These are phyloP conservation scores for Nakazawaea anatomiae DNA, from an alignment of 805 yeast species.

Conservation along the genomic window DNA sequence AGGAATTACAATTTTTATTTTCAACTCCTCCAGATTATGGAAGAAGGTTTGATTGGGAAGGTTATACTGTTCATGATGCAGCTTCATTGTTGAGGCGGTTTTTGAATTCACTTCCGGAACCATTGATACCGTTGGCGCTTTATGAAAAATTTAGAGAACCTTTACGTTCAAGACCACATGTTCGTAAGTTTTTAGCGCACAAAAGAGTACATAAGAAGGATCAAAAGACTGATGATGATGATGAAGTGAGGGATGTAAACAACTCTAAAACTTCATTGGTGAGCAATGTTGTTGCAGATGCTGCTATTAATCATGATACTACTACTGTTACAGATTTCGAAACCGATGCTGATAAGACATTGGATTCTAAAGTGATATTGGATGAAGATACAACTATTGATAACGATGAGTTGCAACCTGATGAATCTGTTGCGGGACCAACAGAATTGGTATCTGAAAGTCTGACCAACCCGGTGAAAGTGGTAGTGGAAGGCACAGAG, in stretches of 20 bases:
- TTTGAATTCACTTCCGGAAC: conserved; percentile 85
- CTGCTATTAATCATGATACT: not conserved
- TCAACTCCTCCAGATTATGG: conserved; percentile 90
- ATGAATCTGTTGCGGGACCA: not conserved
- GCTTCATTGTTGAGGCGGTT: conserved; percentile 85
- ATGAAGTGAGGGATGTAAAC: not conserved
- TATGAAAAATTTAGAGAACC: conserved; percentile 81
- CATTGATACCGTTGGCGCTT: conserved; percentile 71
- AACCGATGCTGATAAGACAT: not conserved
- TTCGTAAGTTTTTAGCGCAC: conserved; percentile 59
- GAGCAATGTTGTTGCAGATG: not conserved
- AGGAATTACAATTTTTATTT: conserved; percentile 77
- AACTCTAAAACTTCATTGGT: not conserved
- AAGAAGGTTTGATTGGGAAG: conserved; percentile 82
- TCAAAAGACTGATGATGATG: conserved; percentile 6
- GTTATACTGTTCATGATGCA: conserved; percentile 94
- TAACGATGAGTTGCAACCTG: not conserved
- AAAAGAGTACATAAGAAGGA: conserved; percentile 38
- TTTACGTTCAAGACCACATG: conserved; percentile 55
- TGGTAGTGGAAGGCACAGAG: not conserved
- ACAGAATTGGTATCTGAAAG: not conserved
- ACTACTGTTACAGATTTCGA: not conserved
- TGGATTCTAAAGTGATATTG: not conserved
- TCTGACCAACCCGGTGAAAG: not conserved
- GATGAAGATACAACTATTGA: not conserved